Evolutionary conservation across 768 basidiomycete genomes (phyloP), one percentile per base, ranked within the genome.

Genomic region (Kwoniella heveanensis): DNA sequence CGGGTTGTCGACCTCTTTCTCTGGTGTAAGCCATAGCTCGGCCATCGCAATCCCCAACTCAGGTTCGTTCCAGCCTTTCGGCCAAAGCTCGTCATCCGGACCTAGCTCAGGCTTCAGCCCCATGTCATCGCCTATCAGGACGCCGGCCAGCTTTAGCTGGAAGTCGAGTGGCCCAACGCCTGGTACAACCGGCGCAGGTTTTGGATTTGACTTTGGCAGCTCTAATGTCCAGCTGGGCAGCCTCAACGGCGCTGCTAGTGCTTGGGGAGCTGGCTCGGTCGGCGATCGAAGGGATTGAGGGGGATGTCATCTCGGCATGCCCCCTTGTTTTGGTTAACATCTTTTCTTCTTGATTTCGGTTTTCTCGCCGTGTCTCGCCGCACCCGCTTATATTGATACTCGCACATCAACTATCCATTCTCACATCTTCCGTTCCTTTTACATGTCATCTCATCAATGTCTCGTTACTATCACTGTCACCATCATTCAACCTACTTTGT

Each of bases 91-190:
- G 19, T 62, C 60, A 22, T 62, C 60, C 2, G 37, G 53, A 22
- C 60, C 60, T 19, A 54, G 44, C 25, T 62, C 60, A 21, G 60
- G 60, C 12, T 51, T 57, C 24, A 56, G 52, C 26, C 64, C 72
- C 0, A 64, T 74, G 32, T 62, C 66, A 5, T 68, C 68, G 17
- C 73, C 73, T 13, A 71, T 74, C 46, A 47, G 73, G 5, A 71
- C 73, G 0, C 73, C 70, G 4, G 65, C 62, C 9, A 62, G 59
- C 27, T 68, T 67, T 57, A 54, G 62, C 26, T 74, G 73, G 73
- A 60, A 72, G 2, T 67, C 68, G 2, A 62, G 60, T 46, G 59
- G 62, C 26, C 54, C 55, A 10, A 39, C 54, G 30, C 46, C 53
- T 2, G 61, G 61, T 21, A 25, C 53, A 1, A 36, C 46, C 21